Evolutionary conservation across 2,329 filamentous ascomycete species (phyloP), one percentile per base, ranked within the genome.

Genomic region (Trichophyton simii): DNA sequence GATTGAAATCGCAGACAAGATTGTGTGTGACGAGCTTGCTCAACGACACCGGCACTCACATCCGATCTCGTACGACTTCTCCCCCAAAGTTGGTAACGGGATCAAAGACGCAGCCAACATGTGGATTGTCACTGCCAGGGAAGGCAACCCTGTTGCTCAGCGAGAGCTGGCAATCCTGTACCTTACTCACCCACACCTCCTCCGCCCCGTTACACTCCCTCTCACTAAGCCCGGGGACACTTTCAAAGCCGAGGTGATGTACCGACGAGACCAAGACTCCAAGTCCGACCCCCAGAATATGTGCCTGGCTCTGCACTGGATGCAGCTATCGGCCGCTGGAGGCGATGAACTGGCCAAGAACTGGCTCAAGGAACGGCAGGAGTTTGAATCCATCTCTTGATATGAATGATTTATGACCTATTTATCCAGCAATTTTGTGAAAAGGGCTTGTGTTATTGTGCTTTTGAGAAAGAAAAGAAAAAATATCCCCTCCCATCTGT

Each of bases 301-400:
- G 88, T 96, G 91, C 69, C 84, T 96, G 62, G 92, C 92, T 8
- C 86, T 95, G 74, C 92, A 97, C 78, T 97, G 92, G 91, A 96
- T 97, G 91, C 89, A 92, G 76, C 80, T 89, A 66, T 91, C 89
- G 42, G 88, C 89, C 67, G 82, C 83, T 60, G 91, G 91, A n/a
- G 91, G 91, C 0, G 92, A 97, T 72, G 83, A 87, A 69, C 78
- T 95, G 67, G 92, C 92, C 20, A 86, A 84, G 71, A 87, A 87
- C 72, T 91, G 92, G 75, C 77, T 96, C 72, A 82, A 86, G 65
- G 89, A 95, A 75, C 75, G 82, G 55, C 80, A 83, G 67, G 83
- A 85, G 70, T 81, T 84, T 71, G 82, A 84, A 69, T 80, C 77
- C 59, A 79, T 83, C 69, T 79, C 79, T 65, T 81, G 71, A 78